Evolutionary conservation across 768 basidiomycete genomes (phyloP).

Genomic region (Mrakia frigida): DNA sequence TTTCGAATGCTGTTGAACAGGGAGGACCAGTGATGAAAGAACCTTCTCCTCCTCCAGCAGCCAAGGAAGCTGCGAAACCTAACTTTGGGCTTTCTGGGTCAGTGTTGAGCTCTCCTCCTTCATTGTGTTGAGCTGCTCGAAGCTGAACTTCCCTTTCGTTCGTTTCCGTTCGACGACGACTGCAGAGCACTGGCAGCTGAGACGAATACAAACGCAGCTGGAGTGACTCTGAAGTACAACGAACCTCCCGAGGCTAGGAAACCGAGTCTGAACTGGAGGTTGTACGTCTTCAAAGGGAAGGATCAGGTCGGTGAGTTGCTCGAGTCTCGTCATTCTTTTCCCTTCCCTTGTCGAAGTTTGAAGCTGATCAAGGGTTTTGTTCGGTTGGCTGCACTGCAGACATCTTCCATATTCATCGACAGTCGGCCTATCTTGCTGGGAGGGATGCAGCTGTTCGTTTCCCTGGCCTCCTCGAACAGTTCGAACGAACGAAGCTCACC

Average conservation of each 20-base stretch:
- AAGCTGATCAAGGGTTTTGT: not conserved
- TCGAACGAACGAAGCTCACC: not conserved
- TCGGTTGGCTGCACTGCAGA: constrained; percentile 51
- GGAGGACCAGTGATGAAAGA: constrained; percentile 44
- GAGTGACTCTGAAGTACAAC: constrained; percentile 83
- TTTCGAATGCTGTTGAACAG: constrained; percentile 35
- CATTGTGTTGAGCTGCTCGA: not conserved
- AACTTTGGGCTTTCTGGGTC: constrained; percentile 78
- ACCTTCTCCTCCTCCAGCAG: constrained; percentile 19
- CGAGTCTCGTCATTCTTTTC: not conserved
- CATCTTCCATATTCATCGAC: constrained; percentile 82
- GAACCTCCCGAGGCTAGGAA: constrained; percentile 98
- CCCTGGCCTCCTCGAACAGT: not conserved
- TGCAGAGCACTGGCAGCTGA: constrained; percentile 73
- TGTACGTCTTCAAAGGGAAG: constrained; percentile 95
- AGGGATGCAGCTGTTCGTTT: constrained; percentile 72
- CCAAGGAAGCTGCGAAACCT: constrained; percentile 63
- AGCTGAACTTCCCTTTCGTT: not conserved
- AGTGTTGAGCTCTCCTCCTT: not conserved
- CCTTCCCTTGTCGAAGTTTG: not conserved
- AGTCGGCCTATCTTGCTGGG: constrained; percentile 91
- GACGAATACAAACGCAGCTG: constrained; percentile 64
- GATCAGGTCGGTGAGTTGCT: constrained; percentile 76
- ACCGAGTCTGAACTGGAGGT: constrained; percentile 78
- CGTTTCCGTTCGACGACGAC: not conserved